Evolutionary conservation across 768 basidiomycete genomes (phyloP), one percentile per base, ranked within the genome.

Genomic region (Pleurotus djamor): DNA sequence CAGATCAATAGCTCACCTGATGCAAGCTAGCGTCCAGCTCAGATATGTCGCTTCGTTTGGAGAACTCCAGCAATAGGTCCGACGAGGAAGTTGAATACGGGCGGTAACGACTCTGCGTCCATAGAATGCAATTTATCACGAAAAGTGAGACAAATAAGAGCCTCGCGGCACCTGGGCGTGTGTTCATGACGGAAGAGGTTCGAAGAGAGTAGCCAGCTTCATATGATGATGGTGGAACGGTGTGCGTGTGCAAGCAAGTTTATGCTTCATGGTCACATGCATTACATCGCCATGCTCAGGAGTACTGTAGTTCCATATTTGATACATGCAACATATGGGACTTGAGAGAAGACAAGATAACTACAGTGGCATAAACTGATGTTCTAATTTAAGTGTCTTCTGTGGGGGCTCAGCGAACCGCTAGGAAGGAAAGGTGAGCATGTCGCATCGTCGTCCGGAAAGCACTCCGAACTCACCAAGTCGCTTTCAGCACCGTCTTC

Each of bases 21-120:
- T 1, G 3, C 21, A 28, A 28, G 21, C 21, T 28, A 28, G 21
- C 21, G 59, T 34, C 62, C 47, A 45, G 64, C 38, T 38, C 49
- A 7, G 28, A 2, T 9, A 21, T 9, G 1, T 10, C 17, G 38
- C 54, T 33, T 32, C 37, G 37, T n/a, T 41, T 56, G 17, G 41
- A 12, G 38, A 44, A 45, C 32, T 41, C 33, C 6, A 3, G 21
- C 21, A 21, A 13, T 38, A 28, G 16, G 70, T 56, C 69, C 63
- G 44, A 70, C 51, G 16, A 67, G 58, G 57, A 62, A 67, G 36
- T 66, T 41, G 68, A 44, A 71, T 60, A 48, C 75, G 72, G n/a
- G 9, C 76, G 78, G 69, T 82, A 83, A 60, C 79, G 78, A 70
- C 79, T 79, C 64, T 78, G 80, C 13, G 89, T 87, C 87, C 85